Base-by-base conservation (phyloP, 768 basidiomycete genomes). In the Mrakia frigida region DNA sequence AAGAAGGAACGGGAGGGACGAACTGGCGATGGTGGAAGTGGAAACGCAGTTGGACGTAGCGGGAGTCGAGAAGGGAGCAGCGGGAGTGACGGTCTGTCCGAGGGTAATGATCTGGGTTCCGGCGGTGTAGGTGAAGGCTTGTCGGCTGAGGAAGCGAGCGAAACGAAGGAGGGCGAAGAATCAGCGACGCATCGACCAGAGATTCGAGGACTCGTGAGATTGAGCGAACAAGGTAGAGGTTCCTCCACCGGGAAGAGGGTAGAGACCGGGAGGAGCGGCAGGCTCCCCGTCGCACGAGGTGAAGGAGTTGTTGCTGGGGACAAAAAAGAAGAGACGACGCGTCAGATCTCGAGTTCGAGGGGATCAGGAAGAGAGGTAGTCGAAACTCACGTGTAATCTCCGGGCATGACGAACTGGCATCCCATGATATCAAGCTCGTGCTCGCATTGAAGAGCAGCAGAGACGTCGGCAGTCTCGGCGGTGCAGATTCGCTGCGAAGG, bases 61-160 rank as follows among this genome's bases (percentile, higher is more conserved):
- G 6, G 79, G 79, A 9, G 83, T 84, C 3, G 88, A 87, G 79
- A 90, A 88, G 13, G 77, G 73, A 3, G 89, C 84, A 11, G 85
- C 56, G 21, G 90, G 89, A 1, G 88, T 90, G 0, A 78, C 81
- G 0, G 87, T 85, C 46, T 88, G 82, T 52, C 89, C 89, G 21
- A 50, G 16, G 2, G 46, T 50, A 18, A 50, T 50, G 46, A 21
- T 50, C 46, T 50, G 46, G 21, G 16, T 14, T 50, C 46, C 46
- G 5, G 14, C 16, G 5, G 46, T 50, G 46, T 50, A 50, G 10
- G 46, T 50, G 6, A 50, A 50, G 6, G 46, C 46, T 50, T 50
- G 46, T 21, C 46, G 46, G 46, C 43, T 43, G 43, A 14, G n/a
- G n/a, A 14, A 43, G 10, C 43, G 43, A 13, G 16, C 11, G 16